phyloP scores from a whole-genome alignment of 306 rosid genomes.

The Senna tora region DNA sequence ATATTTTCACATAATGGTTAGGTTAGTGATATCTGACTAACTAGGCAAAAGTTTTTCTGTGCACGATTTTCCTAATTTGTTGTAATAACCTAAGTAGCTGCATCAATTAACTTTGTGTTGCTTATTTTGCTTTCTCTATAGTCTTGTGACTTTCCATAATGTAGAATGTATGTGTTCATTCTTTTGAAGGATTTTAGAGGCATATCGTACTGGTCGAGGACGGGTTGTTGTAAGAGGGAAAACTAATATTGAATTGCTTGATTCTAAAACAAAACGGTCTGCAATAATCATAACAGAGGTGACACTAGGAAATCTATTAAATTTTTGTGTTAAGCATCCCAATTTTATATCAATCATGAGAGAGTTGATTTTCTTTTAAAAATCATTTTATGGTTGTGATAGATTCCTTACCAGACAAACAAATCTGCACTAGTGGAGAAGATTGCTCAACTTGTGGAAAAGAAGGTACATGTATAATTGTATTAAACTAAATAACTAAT shows the following conservation, averaged over 20 bases:
- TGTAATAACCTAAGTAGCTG: background rate
- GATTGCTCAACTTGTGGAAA: slow-evolving; percentile 97
- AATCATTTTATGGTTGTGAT: slow-evolving; percentile 43
- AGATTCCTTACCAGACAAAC: slow-evolving; percentile 96
- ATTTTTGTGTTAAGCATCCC: slow-evolving; percentile 32
- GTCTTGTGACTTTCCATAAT: background rate
- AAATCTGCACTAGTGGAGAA: slow-evolving; percentile 88
- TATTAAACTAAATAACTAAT: slow-evolving; percentile 15
- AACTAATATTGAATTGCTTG: slow-evolving; percentile 87
- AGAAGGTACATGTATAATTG: slow-evolving; percentile 65
- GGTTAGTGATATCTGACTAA: background rate
- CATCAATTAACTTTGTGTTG: background rate
- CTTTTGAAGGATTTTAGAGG: slow-evolving; percentile 81
- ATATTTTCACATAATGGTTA: slow-evolving; percentile 24
- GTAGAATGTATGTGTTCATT: slow-evolving; percentile 32
- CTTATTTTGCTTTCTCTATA: slow-evolving; percentile 9
- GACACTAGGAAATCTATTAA: slow-evolving; percentile 24
- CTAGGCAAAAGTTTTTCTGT: background rate
- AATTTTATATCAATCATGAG: slow-evolving; percentile 18
- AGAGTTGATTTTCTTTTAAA: slow-evolving; percentile 18
- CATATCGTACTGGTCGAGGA: slow-evolving; percentile 93
- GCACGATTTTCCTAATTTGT: background rate
- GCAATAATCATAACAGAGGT: slow-evolving; percentile 93
- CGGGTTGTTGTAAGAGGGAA: slow-evolving; percentile 88
- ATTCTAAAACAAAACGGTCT: slow-evolving; percentile 72